phyloP scores from a whole-genome alignment of 2,329 filamentous ascomycete genomes.

The Fusarium mexicanum region DNA sequence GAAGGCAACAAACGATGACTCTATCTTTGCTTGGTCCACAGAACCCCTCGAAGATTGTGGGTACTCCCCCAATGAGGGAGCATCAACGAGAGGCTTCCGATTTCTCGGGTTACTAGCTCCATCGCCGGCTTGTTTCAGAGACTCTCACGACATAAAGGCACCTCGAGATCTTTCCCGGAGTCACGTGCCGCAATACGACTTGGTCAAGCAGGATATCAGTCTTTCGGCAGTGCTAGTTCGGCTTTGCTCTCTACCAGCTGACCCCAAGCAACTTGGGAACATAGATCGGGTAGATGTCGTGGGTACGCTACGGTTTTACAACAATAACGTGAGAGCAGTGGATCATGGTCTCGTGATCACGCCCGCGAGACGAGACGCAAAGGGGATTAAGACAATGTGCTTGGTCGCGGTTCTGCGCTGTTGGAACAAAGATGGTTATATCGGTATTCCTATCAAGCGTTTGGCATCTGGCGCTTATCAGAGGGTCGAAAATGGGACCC shows the following conservation, averaged over 20 bases:
- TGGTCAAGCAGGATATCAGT: conserved; percentile 5
- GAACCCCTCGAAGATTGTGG: conserved; percentile 4
- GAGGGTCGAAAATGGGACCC: conserved; percentile 7
- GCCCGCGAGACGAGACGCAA: not conserved
- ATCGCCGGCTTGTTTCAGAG: conserved; percentile 1
- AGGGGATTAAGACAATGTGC: conserved; percentile 13
- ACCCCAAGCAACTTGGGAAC: not conserved
- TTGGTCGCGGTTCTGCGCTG: conserved; percentile 1
- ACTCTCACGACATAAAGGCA: not conserved
- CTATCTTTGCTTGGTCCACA: conserved; percentile 10
- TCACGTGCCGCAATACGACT: not conserved
- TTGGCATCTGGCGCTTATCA: not conserved
- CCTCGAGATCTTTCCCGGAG: not conserved
- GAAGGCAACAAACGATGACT: conserved; percentile 17
- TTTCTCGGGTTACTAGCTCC: conserved; percentile 3
- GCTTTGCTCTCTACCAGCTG: not conserved
- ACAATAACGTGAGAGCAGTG: conserved; percentile 3
- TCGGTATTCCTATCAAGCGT: conserved; percentile 12
- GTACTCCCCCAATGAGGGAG: not conserved
- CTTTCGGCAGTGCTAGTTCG: not conserved
- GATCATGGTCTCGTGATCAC: conserved; percentile 14
- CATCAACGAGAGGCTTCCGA: not conserved
- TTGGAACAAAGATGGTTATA: conserved; percentile 12
- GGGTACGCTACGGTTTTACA: not conserved
- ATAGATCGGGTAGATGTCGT: conserved; percentile 2